Percentiles rank a stretch among this genome's conserved stretches.
Evolutionary conservation across 805 yeast genomes (phyloP).

Genomic region (Pichia nakasei): DNA sequence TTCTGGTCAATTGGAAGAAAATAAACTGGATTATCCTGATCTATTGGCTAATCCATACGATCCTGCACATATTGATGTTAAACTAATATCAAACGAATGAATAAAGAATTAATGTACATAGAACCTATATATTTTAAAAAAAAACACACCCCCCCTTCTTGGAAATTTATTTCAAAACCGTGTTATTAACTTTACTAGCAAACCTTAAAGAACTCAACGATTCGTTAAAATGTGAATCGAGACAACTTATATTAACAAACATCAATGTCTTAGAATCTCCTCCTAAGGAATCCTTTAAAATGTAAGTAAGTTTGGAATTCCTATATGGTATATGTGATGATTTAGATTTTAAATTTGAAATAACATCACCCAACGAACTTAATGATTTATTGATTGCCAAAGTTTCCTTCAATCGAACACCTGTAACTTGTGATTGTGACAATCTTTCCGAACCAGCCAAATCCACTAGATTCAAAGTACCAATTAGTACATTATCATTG

Average conservation of each 20-base stretch:
- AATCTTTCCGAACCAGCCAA: constrained; percentile 92
- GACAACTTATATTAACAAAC: constrained; percentile 85
- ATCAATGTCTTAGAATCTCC: constrained; percentile 86
- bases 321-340: constrained; percentile 55
- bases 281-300: constrained; percentile 73
- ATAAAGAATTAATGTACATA: background rate
- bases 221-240: constrained; percentile 54
- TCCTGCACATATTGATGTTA: constrained; percentile 10
- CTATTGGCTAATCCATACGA: constrained; percentile 20
- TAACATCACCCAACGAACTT: constrained; percentile 86
- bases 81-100: constrained; percentile 5
- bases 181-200: constrained; percentile 73
- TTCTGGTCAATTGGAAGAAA: constrained; percentile 23
- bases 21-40: constrained; percentile 26
- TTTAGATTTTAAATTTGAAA: constrained; percentile 29
- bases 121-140: constrained; percentile 1
- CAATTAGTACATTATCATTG: constrained; percentile 26
- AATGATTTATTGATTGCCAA: constrained; percentile 83
- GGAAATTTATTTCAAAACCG: constrained; percentile 19
- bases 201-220: constrained; percentile 79
- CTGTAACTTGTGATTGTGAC: constrained; percentile 63
- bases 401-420: constrained; percentile 77
- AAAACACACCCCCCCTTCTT: background rate
- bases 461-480: constrained; percentile 75
- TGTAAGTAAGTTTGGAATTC: constrained; percentile 69